Evolutionary conservation across 2,329 filamentous ascomycete genomes (phyloP).

Genomic region (Aschersonia sp.): DNA sequence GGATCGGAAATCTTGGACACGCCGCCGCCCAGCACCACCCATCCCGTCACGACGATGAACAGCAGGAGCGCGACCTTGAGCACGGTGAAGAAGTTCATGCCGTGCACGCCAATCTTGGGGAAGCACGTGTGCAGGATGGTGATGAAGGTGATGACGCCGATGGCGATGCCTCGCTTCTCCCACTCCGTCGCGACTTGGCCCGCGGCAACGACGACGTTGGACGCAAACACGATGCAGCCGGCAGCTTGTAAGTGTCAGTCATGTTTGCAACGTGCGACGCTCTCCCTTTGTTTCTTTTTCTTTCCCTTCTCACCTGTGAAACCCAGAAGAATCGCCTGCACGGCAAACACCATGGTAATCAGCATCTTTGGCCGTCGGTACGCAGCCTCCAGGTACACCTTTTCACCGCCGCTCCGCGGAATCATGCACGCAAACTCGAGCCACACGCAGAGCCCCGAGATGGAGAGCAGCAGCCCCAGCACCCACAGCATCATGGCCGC

Average conservation of each 20-base stretch:
- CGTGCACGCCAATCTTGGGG: conserved; percentile 42
- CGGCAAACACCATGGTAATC: conserved; percentile 42
- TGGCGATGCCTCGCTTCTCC: conserved; percentile 40
- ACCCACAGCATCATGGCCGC: conserved; percentile 9
- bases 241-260: not conserved
- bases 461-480: conserved; percentile 6
- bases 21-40: conserved; percentile 35
- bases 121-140: conserved; percentile 34
- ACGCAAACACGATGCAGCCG: conserved; percentile 38
- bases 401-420: conserved; percentile 47
- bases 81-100: conserved; percentile 43
- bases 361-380: conserved; percentile 44
- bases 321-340: conserved; percentile 46
- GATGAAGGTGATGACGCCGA: conserved; percentile 38
- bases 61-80: conserved; percentile 47
- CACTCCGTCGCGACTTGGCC: conserved; percentile 35
- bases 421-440: conserved; percentile 50
- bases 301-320: conserved; percentile 24
- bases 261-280: too few species aligned
- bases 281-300: not conserved
- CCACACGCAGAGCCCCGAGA: conserved; percentile 39
- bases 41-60: conserved; percentile 47
- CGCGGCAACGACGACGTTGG: conserved; percentile 36
- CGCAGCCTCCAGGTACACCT: conserved; percentile 52
- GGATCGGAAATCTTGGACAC: conserved; percentile 32